Base-by-base conservation (phyloP, 202 grass and related monocot species). In the Saccharum hybrid region DNA sequence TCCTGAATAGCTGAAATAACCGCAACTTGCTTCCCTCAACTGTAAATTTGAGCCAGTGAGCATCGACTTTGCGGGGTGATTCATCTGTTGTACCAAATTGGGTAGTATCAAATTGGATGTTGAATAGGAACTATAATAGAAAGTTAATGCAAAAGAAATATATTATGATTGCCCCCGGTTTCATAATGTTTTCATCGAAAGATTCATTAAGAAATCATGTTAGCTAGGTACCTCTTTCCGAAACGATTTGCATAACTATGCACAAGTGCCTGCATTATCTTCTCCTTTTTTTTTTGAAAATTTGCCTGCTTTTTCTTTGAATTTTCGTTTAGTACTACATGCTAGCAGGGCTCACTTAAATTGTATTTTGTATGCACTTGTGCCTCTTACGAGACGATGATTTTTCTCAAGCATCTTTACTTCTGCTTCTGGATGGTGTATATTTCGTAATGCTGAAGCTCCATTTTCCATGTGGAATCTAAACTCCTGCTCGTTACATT, bases 1-100 rank as follows among this genome's bases (percentile, higher is more conserved):
- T 90, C 96, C 33, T 90, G 89, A 96, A 67, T 83, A 30, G 39
- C 45, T 61, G 72, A 59, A 86, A 86, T 83, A 78, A 83, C 51
- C n/a, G 23, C 71, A 70, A 71, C 63, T 83, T 49, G 63, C 63
- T 76, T 76, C 36, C 18, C 33, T 66, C 71, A 72, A 71, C 71
- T 87, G 76, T 84, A 87, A 80, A 86, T 90, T 88, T 86, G 80
- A 83, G 84, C 41, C 79, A 80, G 42, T 80, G 63, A 70, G 84
- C 71, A 76, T 57, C 52, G 69, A 86, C 75, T 60, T 19, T 75
- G 76, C 43, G 30, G 71, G 64, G 80, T 76, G 76, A 84, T 90
- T 87, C 71, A 77, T 84, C 84, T 77, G 54, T 65, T 87, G 76
- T 84, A 87, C 65, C 65, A 76, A 87, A 84, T 87, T 87, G 45